Base-by-base conservation (phyloP, 805 yeast genomes). In the Diddensiella transvaalensis region DNA sequence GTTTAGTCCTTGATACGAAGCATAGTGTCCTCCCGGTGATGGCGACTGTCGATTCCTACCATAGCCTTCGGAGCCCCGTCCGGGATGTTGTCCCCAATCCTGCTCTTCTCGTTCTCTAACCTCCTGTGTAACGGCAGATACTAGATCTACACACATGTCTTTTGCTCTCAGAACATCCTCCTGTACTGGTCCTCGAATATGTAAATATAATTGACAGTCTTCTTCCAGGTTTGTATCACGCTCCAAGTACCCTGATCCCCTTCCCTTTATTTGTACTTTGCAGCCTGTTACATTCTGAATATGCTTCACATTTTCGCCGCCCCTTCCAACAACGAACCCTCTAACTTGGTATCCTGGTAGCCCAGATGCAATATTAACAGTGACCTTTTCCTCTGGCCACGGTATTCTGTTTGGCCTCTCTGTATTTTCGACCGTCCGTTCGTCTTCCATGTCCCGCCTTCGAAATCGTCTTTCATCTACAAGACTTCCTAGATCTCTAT, bases 251-350 rank as follows among this genome's bases (percentile, higher is more conserved):
- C 64, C 66, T 4, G 68, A 63, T n/a, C 68, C 68, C 15, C 57
- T 50, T 8, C 71, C 71, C 51, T 63, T 66, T 39, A 66, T 55
- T 45, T 62, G 66, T n/a, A 66, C 64, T 5, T 61, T 53, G 38
- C 60, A 51, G 6, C 61, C 65, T 1, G 71, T 62, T 35, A 59
- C 66, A 30, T 46, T 40, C 42, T 58, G 60, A 30, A 66, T 67
- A 51, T 66, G 71, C 56, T 67, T 66, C 19, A 66, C 61, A 47
- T 66, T 65, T 22, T 55, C 60, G 24, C 68, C 70, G 10, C 53
- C 60, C n/a, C 59, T 60, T 8, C 71, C 71, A n/a, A 67, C 64
- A 26, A 66, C 55, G 36, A 59, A 48, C 6, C 62, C 62, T 3
- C 70, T 62, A 11, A 66, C 52, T 43, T 58, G 58, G 46, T 59